Percentiles rank a stretch among this genome's conserved stretches.
phyloP scores from a whole-genome alignment of 768 basidiomycete genomes.

The Pleurotus sapidus region DNA sequence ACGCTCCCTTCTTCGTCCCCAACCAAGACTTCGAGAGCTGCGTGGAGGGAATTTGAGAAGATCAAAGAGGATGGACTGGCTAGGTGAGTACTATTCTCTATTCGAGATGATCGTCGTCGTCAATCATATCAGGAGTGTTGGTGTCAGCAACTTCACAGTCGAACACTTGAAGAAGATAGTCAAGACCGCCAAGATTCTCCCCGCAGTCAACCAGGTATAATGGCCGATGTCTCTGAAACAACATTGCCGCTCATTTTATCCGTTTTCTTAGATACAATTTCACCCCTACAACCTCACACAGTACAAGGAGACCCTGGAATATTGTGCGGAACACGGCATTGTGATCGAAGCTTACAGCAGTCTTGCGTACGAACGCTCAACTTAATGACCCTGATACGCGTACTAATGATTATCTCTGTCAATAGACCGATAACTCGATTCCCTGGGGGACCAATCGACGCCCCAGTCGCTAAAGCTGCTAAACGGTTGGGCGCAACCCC shows the following conservation, averaged over 20 bases:
- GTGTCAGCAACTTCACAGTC: constrained; percentile 67
- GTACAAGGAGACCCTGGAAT: constrained; percentile 46
- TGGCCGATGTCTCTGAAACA: neutral
- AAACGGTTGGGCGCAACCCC: constrained; percentile 51
- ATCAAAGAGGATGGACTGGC: constrained; percentile 42
- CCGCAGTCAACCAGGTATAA: constrained; percentile 70
- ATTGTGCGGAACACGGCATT: constrained; percentile 45
- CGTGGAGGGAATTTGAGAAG: constrained; percentile 30
- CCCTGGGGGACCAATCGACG: constrained; percentile 58
- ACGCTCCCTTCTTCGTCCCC: constrained; percentile 33
- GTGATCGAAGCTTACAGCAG: constrained; percentile 56
- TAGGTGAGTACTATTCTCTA: constrained; percentile 26
- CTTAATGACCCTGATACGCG: neutral
- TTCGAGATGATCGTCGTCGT: neutral
- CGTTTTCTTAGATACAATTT: constrained; percentile 37
- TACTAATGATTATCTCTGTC: neutral
- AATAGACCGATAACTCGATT: constrained; percentile 53
- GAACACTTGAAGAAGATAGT: constrained; percentile 49
- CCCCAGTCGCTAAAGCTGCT: constrained; percentile 49
- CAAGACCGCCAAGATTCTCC: constrained; percentile 49
- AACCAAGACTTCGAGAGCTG: constrained; percentile 15
- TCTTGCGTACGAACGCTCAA: constrained; percentile 34
- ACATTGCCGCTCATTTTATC: neutral
- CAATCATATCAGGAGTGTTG: constrained; percentile 51
- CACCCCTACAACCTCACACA: constrained; percentile 58